These are phyloP conservation scores for Camelina sativa DNA, from an alignment of 345 rosid genomes.

Conservation along the genomic window DNA sequence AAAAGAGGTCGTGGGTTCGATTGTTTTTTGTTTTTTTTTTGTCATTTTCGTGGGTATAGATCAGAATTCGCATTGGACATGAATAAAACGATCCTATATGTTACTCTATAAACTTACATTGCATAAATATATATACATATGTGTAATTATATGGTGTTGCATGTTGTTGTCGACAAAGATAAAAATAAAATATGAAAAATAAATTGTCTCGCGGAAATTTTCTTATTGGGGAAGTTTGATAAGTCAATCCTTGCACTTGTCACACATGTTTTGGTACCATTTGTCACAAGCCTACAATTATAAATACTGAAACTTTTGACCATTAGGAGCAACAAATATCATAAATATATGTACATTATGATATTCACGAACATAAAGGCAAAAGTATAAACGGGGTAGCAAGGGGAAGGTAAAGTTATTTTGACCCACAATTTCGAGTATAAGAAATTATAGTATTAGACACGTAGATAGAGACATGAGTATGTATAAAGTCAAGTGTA, in stretches of 20 bases:
- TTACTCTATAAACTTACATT: not conserved
- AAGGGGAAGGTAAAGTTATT: not conserved
- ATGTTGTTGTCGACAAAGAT: not conserved
- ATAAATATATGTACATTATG: not conserved
- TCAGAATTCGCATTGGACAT: not conserved
- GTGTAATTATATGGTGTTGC: not conserved
- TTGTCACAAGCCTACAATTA: conserved; percentile 13
- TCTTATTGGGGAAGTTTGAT: not conserved
- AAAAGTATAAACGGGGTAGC: not conserved
- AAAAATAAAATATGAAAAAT: not conserved
- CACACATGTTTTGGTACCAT: not conserved
- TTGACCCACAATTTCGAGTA: not conserved
- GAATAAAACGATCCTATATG: not conserved
- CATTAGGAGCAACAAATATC: conserved; percentile 14
- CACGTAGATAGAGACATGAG: conserved; percentile 22
- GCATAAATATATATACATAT: not conserved
- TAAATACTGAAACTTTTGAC: conserved; percentile 26
- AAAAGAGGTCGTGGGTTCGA: not conserved
- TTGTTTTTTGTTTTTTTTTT: not conserved
- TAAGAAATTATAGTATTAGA: not conserved
- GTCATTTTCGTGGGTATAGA: not conserved
- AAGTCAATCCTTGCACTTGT: conserved; percentile 7
- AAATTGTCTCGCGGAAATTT: not conserved
- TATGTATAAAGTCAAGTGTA: conserved; percentile 37
- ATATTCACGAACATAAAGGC: conserved; percentile 21